These are phyloP conservation scores for Mariannaea sp. DNA, from an alignment of 2,329 filamentous ascomycete genomes.

Conservation along the genomic window DNA sequence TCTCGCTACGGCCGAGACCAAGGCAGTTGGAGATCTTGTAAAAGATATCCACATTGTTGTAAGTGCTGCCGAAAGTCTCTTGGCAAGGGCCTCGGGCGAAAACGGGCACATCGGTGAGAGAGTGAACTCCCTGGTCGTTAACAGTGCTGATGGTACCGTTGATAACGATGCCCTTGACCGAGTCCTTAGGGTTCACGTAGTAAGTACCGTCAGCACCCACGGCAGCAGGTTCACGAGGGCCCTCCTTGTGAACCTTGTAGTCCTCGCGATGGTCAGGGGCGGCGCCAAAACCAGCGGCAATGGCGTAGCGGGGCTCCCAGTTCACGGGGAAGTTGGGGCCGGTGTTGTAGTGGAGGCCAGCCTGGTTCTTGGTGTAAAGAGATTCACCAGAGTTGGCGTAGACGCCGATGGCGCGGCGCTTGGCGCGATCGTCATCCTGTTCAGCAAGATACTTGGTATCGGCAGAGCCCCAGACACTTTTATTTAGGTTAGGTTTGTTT, in stretches of 20 bases:
- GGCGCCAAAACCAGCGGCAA: constrained; percentile 73
- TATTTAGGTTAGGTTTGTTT: not conserved
- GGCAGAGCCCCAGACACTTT: constrained; percentile 73
- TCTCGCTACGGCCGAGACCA: constrained; percentile 51
- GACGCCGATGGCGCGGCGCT: constrained; percentile 74
- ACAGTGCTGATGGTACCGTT: constrained; percentile 74
- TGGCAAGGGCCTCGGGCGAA: constrained; percentile 81
- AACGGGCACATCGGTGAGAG: constrained; percentile 77
- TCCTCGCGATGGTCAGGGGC: constrained; percentile 78
- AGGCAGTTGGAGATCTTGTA: constrained; percentile 74
- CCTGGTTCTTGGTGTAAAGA: constrained; percentile 68
- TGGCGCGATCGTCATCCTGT: constrained; percentile 68
- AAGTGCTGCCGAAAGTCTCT: constrained; percentile 73
- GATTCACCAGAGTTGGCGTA: constrained; percentile 76
- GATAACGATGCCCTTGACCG: constrained; percentile 68
- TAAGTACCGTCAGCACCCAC: constrained; percentile 62
- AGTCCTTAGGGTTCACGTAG: constrained; percentile 72
- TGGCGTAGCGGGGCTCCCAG: constrained; percentile 84
- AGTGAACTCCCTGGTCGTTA: constrained; percentile 73
- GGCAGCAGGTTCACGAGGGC: constrained; percentile 65
- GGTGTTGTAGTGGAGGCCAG: constrained; percentile 70
- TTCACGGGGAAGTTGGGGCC: constrained; percentile 78
- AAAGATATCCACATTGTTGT: constrained; percentile 73
- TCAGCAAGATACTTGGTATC: constrained; percentile 77
- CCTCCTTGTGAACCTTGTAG: constrained; percentile 71